These are phyloP conservation scores for Sequoiadendron giganteum DNA, from an alignment of 75 land plant species.

Conservation along the genomic window DNA sequence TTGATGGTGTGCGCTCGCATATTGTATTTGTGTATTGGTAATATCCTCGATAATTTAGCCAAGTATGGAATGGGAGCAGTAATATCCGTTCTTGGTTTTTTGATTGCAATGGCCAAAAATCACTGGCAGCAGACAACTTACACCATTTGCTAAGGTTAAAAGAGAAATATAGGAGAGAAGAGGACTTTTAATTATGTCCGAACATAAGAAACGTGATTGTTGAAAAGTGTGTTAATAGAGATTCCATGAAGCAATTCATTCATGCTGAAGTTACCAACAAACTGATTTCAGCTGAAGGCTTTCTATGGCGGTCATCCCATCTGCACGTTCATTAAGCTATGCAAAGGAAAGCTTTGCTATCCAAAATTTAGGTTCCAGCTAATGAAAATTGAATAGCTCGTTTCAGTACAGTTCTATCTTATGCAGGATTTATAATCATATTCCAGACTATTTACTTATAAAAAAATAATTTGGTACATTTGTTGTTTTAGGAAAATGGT, in stretches of 20 bases:
- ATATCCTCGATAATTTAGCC: neutral
- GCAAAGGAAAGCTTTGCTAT: neutral
- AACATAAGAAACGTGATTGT: neutral
- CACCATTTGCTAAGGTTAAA: neutral
- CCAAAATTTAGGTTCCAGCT: neutral
- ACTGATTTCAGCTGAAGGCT: neutral
- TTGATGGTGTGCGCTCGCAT: neutral
- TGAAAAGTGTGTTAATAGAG: neutral
- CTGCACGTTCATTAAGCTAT: neutral
- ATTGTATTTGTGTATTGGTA: neutral
- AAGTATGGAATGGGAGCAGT: neutral
- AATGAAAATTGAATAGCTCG: too few species aligned
- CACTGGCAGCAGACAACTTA: neutral
- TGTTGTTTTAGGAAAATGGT: slow-evolving; percentile 33
- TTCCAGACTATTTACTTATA: neutral
- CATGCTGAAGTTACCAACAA: neutral
- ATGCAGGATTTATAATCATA: neutral
- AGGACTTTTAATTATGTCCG: neutral
- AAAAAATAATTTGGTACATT: neutral
- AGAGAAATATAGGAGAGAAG: neutral
- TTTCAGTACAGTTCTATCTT: neutral
- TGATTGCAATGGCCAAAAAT: neutral
- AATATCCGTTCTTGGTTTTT: neutral
- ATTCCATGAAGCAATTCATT: neutral
- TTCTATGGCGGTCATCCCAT: neutral